Percentiles rank a stretch among this genome's conserved stretches.
phyloP scores from a whole-genome alignment of 495 filamentous ascomycete genomes.

The Lepraria neglecta region DNA sequence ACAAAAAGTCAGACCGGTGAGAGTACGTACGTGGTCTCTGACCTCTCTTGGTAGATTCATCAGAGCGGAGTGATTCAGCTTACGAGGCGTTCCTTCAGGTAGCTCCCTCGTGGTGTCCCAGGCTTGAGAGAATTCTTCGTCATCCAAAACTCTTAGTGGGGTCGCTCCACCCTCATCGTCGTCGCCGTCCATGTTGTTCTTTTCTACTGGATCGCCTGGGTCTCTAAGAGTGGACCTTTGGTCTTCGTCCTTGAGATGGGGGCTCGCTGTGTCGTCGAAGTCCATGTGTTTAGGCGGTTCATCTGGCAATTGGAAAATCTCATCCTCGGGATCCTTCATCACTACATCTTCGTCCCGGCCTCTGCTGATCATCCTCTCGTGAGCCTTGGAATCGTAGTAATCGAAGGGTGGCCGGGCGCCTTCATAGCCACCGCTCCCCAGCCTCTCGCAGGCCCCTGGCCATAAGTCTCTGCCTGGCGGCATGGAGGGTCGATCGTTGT shows the following conservation, averaged over 20 bases:
- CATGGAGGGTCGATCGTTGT: neutral
- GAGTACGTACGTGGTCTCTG: conserved; percentile 5
- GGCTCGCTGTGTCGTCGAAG: neutral
- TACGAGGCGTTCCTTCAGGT: neutral
- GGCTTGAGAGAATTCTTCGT: neutral
- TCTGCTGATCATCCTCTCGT: neutral
- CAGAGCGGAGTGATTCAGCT: neutral
- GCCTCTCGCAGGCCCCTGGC: too few species aligned
- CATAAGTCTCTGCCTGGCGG: neutral
- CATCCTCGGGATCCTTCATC: neutral
- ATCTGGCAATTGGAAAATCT: neutral
- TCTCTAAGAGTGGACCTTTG: neutral
- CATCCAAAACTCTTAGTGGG: neutral
- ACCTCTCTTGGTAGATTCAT: conserved; percentile 13
- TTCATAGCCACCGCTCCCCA: too few species aligned
- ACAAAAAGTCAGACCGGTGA: neutral
- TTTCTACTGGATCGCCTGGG: neutral
- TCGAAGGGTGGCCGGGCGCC: too few species aligned
- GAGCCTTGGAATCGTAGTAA: too few species aligned
- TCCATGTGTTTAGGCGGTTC: neutral
- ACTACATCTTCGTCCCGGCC: neutral
- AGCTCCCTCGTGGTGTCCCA: neutral
- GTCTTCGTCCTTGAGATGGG: neutral
- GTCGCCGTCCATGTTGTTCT: neutral
- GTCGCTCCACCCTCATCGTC: neutral